phyloP scores from a whole-genome alignment of 352 stramenopile genomes.

The Pythium phragmiticola region DNA sequence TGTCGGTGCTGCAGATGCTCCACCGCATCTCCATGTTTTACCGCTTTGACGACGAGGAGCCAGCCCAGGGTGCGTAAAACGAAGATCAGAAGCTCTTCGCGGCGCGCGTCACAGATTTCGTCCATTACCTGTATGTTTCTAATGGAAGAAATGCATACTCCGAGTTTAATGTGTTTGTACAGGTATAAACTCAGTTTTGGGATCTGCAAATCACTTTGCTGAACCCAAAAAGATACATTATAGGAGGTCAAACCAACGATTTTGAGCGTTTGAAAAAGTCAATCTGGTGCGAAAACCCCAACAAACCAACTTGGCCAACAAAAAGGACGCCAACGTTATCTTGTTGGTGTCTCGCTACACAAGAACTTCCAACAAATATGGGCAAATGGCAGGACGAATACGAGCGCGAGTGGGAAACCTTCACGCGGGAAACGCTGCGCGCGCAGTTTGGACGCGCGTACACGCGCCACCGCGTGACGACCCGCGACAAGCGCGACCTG shows the following conservation, averaged over 20 bases:
- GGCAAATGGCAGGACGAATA: conserved; percentile 63
- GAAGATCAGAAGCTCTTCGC: not conserved
- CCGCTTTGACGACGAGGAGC: conserved; percentile 7
- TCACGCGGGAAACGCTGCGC: conserved; percentile 36
- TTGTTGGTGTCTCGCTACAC: conserved; percentile 2
- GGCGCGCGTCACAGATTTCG: conserved; percentile 23
- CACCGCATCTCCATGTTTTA: conserved; percentile 30
- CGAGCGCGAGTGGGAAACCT: conserved; percentile 56
- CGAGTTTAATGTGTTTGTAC: conserved; percentile 10
- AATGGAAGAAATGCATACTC: conserved; percentile 7
- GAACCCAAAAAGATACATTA: not conserved
- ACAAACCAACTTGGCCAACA: no score
- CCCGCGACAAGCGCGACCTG: conserved; percentile 39
- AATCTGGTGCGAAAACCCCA: no score
- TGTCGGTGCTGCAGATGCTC: conserved; percentile 28
- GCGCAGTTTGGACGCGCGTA: conserved; percentile 36
- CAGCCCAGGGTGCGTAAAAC: not conserved
- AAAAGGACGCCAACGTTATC: not conserved
- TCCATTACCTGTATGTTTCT: conserved; percentile 13
- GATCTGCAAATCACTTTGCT: not conserved
- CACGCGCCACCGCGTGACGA: conserved; percentile 29
- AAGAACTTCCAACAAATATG: conserved; percentile 17
- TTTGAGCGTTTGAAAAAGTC: conserved; percentile 27
- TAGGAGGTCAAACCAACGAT: conserved; percentile 2
- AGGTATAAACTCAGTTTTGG: not conserved